Percentiles rank a stretch among this genome's conserved stretches.
Conservation (phyloP, 257 asterid genomes). For the Gynochthodes officinalis region DNA sequence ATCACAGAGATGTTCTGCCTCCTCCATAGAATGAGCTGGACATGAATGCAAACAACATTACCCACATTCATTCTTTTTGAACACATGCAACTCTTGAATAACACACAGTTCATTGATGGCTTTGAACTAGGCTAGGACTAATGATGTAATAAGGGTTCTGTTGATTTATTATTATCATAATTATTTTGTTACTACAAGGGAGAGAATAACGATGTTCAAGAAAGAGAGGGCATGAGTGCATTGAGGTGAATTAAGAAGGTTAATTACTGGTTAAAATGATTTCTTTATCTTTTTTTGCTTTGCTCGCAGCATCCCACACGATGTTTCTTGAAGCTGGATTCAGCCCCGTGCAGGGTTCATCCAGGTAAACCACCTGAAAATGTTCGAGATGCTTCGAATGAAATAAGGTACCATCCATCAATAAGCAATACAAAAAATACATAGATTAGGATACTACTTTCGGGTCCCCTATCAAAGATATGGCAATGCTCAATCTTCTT, state of each 20-base stretch:
- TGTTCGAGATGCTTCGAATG: background rate
- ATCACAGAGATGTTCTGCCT: conserved; percentile 91
- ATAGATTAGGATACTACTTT: conserved; percentile 42
- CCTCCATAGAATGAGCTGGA: conserved; percentile 99
- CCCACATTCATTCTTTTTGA: background rate
- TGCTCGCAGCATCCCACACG: conserved; percentile 85
- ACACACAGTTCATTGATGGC: background rate
- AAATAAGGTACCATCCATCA: background rate
- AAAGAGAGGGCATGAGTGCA: background rate
- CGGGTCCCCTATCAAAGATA: conserved; percentile 93
- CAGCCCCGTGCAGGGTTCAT: conserved; percentile 94
- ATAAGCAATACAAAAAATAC: background rate
- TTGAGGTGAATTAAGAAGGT: background rate
- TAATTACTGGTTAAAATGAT: conserved; percentile 81
- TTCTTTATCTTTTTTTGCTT: conserved; percentile 82
- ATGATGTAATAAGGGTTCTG: no score
- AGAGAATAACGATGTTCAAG: no score
- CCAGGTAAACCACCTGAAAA: conserved; percentile 86
- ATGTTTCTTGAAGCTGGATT: conserved; percentile 90
- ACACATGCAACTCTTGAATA: background rate
- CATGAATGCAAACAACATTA: background rate
- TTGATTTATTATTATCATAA: no score
- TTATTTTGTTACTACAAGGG: no score
- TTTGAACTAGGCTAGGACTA: no score
- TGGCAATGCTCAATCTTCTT: conserved; percentile 97